Evolutionary conservation across 2,329 filamentous ascomycete genomes (phyloP), one percentile per base, ranked within the genome.

Genomic region (Orbilia brochopaga): DNA sequence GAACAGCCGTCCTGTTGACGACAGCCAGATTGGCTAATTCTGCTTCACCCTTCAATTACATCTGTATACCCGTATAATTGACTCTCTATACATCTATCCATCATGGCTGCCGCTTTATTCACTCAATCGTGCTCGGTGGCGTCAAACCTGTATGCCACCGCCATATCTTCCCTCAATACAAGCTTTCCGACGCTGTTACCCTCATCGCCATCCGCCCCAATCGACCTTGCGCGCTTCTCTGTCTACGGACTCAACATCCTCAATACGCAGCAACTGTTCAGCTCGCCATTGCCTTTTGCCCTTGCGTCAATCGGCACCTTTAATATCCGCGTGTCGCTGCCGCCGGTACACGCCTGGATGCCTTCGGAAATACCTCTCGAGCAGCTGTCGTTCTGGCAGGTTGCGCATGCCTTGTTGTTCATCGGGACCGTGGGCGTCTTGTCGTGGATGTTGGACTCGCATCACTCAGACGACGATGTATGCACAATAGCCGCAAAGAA

Each of bases 361-460:
- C 27, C 27, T 32, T 4, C 4, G 4, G n/a, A 42, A 13, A 42
- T 42, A 42, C 59, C 66, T 15, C 37, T 70, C 7, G 56, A 70
- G 63, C 51, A 64, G 37, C 66, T 70, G 48, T 64, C 66, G 23
- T 54, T 55, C 27, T 70, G 66, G 66, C 66, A 70, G 35, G 30
- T 64, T 19, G 66, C 59, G 46, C 57, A 70, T 52, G 57, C 63
- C 13, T 13, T 42, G n/a, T 53, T 63, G 23, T 70, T 70, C 40
- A 35, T 70, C 23, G 58, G 62, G 23, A 70, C 66, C 7, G 66
- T 70, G 27, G 66, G 35, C 21, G 27, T 60, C 15, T 46, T 70
- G 40, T 64, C 59, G 15, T 70, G 66, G 66, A 70, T 70, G 66
- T 48, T 70, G 10, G 66, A 70, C 17, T 70, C 66, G 1, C 66